These are phyloP conservation scores for Alternaria longipes DNA, from an alignment of 2,329 filamentous ascomycete species.

Conservation along the genomic window DNA sequence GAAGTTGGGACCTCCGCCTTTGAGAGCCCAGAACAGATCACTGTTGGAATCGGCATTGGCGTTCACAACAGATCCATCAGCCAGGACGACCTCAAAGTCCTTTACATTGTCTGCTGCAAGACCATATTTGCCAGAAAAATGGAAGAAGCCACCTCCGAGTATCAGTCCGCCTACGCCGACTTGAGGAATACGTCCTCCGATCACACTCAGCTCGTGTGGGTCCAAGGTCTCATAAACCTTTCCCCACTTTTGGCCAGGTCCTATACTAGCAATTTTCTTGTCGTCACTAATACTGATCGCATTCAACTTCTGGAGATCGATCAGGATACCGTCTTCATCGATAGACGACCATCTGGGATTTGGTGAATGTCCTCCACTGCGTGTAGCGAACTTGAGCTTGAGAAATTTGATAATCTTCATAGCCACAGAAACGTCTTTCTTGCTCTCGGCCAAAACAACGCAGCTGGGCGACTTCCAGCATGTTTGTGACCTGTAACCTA, in stretches of 20 bases:
- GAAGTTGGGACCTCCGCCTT: not conserved
- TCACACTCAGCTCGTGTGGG: not conserved
- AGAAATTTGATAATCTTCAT: not conserved
- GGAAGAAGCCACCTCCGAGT: slow-evolving; percentile 3
- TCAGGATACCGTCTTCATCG: not conserved
- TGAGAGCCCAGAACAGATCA: not conserved
- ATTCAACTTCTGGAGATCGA: not conserved
- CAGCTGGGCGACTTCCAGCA: not conserved
- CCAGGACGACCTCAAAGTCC: slow-evolving; percentile 13
- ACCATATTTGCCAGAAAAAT: slow-evolving; percentile 5
- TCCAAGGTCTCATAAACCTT: not conserved
- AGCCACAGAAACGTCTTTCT: not conserved
- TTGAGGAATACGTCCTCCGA: not conserved
- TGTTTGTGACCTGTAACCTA: not conserved
- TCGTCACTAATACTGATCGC: not conserved
- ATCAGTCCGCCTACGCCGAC: not conserved
- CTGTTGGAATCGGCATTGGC: not conserved
- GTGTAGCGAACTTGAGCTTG: not conserved
- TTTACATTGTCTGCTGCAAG: slow-evolving; percentile 8
- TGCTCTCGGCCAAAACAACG: not conserved
- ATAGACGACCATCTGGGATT: not conserved
- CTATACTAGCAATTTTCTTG: not conserved
- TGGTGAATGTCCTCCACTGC: not conserved
- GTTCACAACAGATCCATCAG: slow-evolving; percentile 7
- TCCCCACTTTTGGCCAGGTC: not conserved